A percentile compares a stretch with the other conserved stretches of the same genome.
Conservation (phyloP, 75 land plant genomes). For the Selaginella moellendorffii region DNA sequence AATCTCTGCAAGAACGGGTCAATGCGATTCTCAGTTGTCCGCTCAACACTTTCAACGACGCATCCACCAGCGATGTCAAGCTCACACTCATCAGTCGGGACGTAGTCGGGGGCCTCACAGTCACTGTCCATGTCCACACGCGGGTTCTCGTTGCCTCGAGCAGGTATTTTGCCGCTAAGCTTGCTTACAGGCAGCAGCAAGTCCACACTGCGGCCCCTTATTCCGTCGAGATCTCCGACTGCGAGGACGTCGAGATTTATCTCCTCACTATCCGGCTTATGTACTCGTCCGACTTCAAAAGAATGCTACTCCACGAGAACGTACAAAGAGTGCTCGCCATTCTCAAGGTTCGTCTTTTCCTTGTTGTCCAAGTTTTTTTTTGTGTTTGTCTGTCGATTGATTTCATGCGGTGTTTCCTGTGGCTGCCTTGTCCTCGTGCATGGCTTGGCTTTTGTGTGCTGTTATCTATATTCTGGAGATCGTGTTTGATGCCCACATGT, state of each 20-base stretch:
- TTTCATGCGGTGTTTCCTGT: no score
- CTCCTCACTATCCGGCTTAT: constrained; percentile 59
- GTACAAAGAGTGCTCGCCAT: constrained; percentile 55
- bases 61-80: constrained; percentile 46
- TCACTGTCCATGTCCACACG: constrained; percentile 51
- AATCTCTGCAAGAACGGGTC: not conserved
- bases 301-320: constrained; percentile 51
- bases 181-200: constrained; percentile 46
- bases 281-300: constrained; percentile 52
- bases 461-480: no score
- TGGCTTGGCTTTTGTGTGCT: no score
- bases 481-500: no score
- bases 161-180: constrained; percentile 69
- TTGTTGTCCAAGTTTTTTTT: no score
- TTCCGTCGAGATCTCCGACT: constrained; percentile 51
- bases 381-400: no score
- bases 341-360: constrained; percentile 37
- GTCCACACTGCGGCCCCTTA: constrained; percentile 30
- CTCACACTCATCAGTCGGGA: constrained; percentile 59
- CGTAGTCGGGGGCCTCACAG: constrained; percentile 37
- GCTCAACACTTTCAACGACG: constrained; percentile 61
- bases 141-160: constrained; percentile 57
- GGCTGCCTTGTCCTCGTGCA: no score
- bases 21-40: constrained; percentile 14
- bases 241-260: constrained; percentile 77